Evolutionary conservation across 208 protist genomes (phyloP).

Genomic region (Trypanosoma conorhini): DNA sequence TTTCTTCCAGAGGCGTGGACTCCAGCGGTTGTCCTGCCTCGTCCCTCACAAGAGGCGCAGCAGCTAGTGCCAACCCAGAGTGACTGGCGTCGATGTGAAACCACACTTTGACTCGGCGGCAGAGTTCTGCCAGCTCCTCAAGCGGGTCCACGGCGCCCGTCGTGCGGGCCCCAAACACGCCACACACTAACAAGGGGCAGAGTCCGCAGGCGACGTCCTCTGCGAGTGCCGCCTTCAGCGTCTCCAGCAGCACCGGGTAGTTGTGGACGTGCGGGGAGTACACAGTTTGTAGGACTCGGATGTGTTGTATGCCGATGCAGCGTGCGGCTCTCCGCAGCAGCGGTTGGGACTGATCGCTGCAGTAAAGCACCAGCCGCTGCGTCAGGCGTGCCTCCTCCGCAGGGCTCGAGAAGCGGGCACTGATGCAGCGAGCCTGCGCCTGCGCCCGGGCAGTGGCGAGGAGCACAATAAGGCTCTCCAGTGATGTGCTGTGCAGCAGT

Average conservation of each 20-base stretch:
- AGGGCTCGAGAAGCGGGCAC: conserved; percentile 27
- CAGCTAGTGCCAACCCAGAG: conserved; percentile 40
- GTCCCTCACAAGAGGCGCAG: neutral
- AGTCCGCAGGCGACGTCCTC: conserved; percentile 66
- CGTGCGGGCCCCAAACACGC: conserved; percentile 46
- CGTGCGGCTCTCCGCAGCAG: conserved; percentile 46
- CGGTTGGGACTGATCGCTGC: conserved; percentile 65
- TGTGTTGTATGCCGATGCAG: conserved; percentile 55
- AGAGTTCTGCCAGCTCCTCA: conserved; percentile 39
- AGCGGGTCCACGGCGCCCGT: conserved; percentile 67
- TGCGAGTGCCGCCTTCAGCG: conserved; percentile 51
- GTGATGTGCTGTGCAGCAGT: conserved; percentile 34
- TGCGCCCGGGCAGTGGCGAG: conserved; percentile 56
- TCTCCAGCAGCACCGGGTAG: conserved; percentile 42
- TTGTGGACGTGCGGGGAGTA: conserved; percentile 29
- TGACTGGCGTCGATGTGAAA: conserved; percentile 71
- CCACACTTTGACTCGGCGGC: conserved; percentile 59
- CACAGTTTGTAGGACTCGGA: conserved; percentile 57
- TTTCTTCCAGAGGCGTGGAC: neutral
- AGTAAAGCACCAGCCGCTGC: conserved; percentile 59
- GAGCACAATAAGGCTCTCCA: conserved; percentile 60
- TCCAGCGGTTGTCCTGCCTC: neutral
- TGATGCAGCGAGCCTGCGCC: conserved; percentile 39
- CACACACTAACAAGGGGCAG: conserved; percentile 66
- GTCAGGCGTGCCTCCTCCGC: conserved; percentile 22